Conservation (phyloP, 2,329 filamentous ascomycete species). For the Polychaeton citri region DNA sequence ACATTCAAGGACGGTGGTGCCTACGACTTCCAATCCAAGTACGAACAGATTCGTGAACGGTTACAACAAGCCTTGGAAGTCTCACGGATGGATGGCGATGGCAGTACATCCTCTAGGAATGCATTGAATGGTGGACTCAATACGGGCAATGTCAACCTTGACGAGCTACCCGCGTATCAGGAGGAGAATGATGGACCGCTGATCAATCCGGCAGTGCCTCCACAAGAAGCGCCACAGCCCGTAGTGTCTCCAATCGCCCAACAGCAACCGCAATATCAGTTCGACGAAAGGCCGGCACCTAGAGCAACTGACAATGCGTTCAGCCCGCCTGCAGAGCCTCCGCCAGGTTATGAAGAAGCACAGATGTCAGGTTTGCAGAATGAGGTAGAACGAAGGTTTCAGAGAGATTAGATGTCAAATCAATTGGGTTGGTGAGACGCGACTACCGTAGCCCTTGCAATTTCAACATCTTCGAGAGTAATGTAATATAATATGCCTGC, state of each 20-base stretch:
- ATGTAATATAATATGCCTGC: too few relatives aligned
- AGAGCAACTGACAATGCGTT: conserved; percentile 18
- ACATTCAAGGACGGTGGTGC: conserved; percentile 94
- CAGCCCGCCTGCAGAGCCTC: conserved; percentile 56
- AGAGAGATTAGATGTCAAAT: too few relatives aligned
- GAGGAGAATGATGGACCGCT: conserved; percentile 33
- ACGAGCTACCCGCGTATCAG: conserved; percentile 81
- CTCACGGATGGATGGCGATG: conserved; percentile 31
- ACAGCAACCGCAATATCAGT: conserved; percentile 8
- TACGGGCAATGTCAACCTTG: conserved; percentile 57
- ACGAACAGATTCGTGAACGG: conserved; percentile 73
- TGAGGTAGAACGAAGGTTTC: conserved; percentile 47
- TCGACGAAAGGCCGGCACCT: conserved; percentile 9
- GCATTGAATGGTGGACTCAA: conserved; percentile 35
- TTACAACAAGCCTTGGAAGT: conserved; percentile 69
- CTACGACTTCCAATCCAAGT: conserved; percentile 73
- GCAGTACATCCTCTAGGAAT: conserved; percentile 13
- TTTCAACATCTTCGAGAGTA: too few relatives aligned
- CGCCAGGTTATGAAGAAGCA: conserved; percentile 82
- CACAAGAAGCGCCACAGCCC: conserved; percentile 14
- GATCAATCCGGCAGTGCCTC: conserved; percentile 17
- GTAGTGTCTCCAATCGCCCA: conserved; percentile 6
- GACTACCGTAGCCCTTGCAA: too few relatives aligned
- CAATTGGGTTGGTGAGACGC: too few relatives aligned
- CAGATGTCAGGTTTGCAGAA: conserved; percentile 68